Conservation (phyloP, 148 eudicot species). For the Drosera capensis region DNA sequence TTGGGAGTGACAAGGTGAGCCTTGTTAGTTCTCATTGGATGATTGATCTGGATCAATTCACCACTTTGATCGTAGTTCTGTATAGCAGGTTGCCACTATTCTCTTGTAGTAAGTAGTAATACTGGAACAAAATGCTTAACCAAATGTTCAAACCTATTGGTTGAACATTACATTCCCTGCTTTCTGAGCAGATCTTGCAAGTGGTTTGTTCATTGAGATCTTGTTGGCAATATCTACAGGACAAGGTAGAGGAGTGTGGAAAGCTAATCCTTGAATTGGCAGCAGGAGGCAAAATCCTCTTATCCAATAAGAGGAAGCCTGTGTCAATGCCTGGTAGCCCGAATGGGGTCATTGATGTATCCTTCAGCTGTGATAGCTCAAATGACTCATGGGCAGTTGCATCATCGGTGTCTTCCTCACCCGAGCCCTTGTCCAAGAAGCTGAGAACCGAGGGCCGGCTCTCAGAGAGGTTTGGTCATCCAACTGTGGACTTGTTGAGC, state of each 20-base stretch:
- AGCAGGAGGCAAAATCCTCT: constrained; percentile 12
- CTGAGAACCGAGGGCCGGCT: constrained; percentile 16
- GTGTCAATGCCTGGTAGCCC: constrained; percentile 54
- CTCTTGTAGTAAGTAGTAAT: no score
- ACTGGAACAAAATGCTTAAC: neutral
- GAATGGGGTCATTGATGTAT: constrained; percentile 42
- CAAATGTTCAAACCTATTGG: no score
- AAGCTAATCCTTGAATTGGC: constrained; percentile 30
- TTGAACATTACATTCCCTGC: no score
- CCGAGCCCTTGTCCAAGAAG: constrained; percentile 40
- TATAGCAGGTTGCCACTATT: neutral
- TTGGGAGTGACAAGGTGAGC: constrained; percentile 40
- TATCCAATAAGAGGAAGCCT: constrained; percentile 35
- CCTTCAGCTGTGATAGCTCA: constrained; percentile 50
- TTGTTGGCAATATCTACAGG: constrained; percentile 19
- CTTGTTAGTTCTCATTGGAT: neutral
- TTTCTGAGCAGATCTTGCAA: neutral
- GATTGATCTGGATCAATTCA: neutral
- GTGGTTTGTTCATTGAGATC: neutral
- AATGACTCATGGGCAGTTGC: constrained; percentile 39
- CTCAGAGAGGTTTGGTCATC: constrained; percentile 10
- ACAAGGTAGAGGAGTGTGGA: constrained; percentile 39
- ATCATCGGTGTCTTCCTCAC: constrained; percentile 36
- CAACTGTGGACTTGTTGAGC: constrained; percentile 14
- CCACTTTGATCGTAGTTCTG: neutral